Evolutionary conservation across 225 moss, liverwort and hornwort genomes (phyloP).

Genomic region (Pleurozium schreberi): DNA sequence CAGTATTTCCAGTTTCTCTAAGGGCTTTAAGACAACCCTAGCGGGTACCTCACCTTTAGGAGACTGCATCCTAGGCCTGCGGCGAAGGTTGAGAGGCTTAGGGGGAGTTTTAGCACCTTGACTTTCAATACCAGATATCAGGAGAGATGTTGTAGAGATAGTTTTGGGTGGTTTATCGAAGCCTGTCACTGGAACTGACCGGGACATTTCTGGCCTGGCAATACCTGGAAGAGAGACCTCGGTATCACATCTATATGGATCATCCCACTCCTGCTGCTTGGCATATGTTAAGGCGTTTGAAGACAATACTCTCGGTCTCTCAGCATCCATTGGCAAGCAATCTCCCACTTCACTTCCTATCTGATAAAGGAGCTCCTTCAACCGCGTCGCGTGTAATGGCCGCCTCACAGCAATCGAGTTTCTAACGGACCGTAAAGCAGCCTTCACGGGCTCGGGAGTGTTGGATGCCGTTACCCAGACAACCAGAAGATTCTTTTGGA

Average conservation of each 20-base stretch:
- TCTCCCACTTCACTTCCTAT: constrained; percentile 41
- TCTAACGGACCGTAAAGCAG: constrained; percentile 35
- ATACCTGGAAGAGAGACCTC: constrained; percentile 28
- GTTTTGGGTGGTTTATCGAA: constrained; percentile 1
- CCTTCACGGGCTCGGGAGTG: constrained; percentile 56
- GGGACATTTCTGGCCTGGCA: constrained; percentile 5
- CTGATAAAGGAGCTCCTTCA: constrained; percentile 67
- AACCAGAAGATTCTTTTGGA: constrained; percentile 29
- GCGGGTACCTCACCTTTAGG: not conserved
- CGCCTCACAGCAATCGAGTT: constrained; percentile 62
- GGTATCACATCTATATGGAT: constrained; percentile 40
- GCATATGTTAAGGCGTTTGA: constrained; percentile 42
- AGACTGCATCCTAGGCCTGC: not conserved
- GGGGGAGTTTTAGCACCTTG: not conserved
- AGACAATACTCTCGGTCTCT: constrained; percentile 26
- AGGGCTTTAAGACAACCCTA: constrained; percentile 26
- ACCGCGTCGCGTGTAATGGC: constrained; percentile 53
- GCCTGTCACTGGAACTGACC: constrained; percentile 2
- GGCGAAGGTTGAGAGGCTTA: constrained; percentile 3
- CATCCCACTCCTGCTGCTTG: constrained; percentile 57
- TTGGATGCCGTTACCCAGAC: constrained; percentile 70
- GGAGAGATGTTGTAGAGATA: not conserved
- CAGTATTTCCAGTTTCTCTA: constrained; percentile 52
- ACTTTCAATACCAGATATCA: not conserved
- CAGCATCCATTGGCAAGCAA: constrained; percentile 22